Percentiles rank a stretch among this genome's conserved stretches.
These are phyloP conservation scores for Amorphotheca resinae DNA, from an alignment of 495 filamentous ascomycete species.

Conservation along the genomic window DNA sequence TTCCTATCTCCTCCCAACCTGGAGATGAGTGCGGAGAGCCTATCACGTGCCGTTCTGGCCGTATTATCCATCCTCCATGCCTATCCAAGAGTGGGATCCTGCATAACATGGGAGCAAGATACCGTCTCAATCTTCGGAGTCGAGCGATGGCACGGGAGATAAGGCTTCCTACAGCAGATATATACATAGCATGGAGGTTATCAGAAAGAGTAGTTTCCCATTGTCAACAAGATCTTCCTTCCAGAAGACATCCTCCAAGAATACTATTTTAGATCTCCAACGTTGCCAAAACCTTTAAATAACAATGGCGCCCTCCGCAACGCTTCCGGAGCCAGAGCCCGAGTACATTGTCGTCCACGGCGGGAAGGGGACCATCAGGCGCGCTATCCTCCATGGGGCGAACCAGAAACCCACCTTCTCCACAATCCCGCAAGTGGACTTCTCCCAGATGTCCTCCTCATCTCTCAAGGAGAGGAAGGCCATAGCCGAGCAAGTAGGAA, in stretches of 20 bases:
- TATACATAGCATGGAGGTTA: no score
- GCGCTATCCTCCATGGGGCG: background rate
- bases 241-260: no score
- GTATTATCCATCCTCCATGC: no score
- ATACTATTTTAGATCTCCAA: no score
- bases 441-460: slow-evolving; percentile 23
- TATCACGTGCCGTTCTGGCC: no score
- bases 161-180: no score
- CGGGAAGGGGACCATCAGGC: background rate
- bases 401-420: background rate
- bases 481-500: slow-evolving; percentile 25
- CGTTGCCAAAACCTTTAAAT: no score
- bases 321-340: background rate
- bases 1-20: no score
- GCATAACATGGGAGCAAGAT: slow-evolving; percentile 31
- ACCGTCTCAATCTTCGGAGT: slow-evolving; percentile 41
- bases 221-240: background rate
- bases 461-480: slow-evolving; percentile 17
- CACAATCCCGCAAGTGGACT: slow-evolving; percentile 28
- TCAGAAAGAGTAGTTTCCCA: no score
- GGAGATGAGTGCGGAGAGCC: no score
- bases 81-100: slow-evolving; percentile 26
- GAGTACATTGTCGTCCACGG: background rate
- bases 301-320: background rate
- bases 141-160: background rate